These are phyloP conservation scores for Naganishia randhawae DNA, from an alignment of 768 basidiomycete genomes.

Conservation along the genomic window DNA sequence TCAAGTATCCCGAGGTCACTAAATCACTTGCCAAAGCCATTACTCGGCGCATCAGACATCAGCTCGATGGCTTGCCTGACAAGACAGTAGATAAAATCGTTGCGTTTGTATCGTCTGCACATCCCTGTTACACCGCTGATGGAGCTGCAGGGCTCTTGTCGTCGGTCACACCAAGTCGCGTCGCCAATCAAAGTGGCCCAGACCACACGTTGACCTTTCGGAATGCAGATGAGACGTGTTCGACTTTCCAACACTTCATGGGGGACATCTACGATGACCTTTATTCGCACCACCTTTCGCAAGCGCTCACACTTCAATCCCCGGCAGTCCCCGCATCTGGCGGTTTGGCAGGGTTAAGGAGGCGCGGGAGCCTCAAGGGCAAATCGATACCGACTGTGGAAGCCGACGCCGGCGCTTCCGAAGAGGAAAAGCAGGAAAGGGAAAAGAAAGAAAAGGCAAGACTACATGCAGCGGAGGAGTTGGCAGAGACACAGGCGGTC, in stretches of 20 bases:
- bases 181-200: neutral
- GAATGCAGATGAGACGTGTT: constrained; percentile 52
- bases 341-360: constrained; percentile 16
- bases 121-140: constrained; percentile 20
- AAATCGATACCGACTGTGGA: constrained; percentile 34
- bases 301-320: constrained; percentile 48
- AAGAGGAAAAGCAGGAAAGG: constrained; percentile 48
- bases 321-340: constrained; percentile 32
- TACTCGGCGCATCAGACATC: constrained; percentile 37
- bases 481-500: constrained; percentile 55
- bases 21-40: constrained; percentile 45
- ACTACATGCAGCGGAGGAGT: constrained; percentile 41
- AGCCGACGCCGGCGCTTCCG: constrained; percentile 40
- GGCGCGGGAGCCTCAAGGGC: constrained; percentile 28
- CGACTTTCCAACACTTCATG: constrained; percentile 71
- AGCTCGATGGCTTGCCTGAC: constrained; percentile 43
- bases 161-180: neutral
- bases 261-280: constrained; percentile 64
- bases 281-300: constrained; percentile 45
- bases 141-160: constrained; percentile 9
- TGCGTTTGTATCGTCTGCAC: constrained; percentile 35
- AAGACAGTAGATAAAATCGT: constrained; percentile 41
- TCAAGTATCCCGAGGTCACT: constrained; percentile 44
- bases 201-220: constrained; percentile 38
- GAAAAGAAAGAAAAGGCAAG: constrained; percentile 36